Evolutionary conservation across 2,329 filamentous ascomycete species (phyloP).

Genomic region (Sporothrix dimorphospora): DNA sequence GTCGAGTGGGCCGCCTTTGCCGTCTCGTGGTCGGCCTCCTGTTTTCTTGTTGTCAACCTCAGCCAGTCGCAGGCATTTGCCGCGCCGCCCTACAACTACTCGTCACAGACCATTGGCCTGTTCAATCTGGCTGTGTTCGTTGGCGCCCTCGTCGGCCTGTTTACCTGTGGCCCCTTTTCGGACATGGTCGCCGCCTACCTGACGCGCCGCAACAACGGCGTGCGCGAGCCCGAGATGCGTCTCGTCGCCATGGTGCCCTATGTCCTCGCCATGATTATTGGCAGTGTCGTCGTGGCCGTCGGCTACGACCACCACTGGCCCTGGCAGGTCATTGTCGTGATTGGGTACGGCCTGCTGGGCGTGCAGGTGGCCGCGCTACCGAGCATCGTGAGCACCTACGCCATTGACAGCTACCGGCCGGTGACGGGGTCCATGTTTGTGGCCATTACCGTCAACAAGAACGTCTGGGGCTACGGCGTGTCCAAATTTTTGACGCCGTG

Average conservation of each 20-base stretch:
- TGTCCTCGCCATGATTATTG: conserved; percentile 50
- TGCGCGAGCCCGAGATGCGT: conserved; percentile 54
- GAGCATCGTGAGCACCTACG: conserved; percentile 61
- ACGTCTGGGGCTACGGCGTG: conserved; percentile 40
- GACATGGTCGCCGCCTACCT: conserved; percentile 48
- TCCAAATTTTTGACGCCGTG: conserved; percentile 39
- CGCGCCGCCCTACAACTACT: conserved; percentile 50
- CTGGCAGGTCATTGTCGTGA: conserved; percentile 53
- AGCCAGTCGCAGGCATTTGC: conserved; percentile 52
- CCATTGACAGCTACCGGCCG: conserved; percentile 67
- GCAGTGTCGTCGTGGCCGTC: conserved; percentile 49
- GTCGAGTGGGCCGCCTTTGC: conserved; percentile 65
- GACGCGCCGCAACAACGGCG: conserved; percentile 49
- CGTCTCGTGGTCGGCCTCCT: conserved; percentile 52
- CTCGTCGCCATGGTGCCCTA: conserved; percentile 51
- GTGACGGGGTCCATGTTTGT: conserved; percentile 53
- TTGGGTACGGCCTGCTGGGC: conserved; percentile 48
- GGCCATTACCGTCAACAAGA: conserved; percentile 39
- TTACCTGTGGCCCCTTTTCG: conserved; percentile 48
- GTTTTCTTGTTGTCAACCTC: conserved; percentile 61
- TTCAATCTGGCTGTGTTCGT: conserved; percentile 52
- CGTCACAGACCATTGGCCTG: conserved; percentile 48
- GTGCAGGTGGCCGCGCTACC: conserved; percentile 54
- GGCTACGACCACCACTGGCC: conserved; percentile 53
- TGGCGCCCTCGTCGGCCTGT: conserved; percentile 47